Evolutionary conservation across 2,329 filamentous ascomycete species (phyloP).

Genomic region (Colletotrichum sp.): DNA sequence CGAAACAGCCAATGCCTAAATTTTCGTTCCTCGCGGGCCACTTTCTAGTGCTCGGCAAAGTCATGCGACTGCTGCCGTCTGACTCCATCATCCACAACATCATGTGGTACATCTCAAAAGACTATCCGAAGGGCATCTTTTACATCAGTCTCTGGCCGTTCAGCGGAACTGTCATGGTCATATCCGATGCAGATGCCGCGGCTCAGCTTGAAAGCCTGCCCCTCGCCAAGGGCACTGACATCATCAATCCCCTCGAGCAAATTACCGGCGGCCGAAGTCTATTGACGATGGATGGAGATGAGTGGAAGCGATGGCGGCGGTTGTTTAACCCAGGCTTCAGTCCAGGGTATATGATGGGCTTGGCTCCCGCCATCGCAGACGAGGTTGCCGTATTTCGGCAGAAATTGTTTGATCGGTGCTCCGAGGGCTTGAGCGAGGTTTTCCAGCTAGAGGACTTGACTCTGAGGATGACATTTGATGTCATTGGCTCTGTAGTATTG

Average conservation of each 20-base stretch:
- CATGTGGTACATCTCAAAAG: slow-evolving; percentile 22
- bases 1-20: not conserved
- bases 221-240: slow-evolving; percentile 29
- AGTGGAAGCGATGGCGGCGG: slow-evolving; percentile 32
- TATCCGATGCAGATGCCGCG: slow-evolving; percentile 24
- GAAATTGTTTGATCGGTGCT: not conserved
- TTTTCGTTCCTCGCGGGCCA: slow-evolving; percentile 28
- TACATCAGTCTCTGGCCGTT: slow-evolving; percentile 35
- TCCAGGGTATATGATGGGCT: slow-evolving; percentile 36
- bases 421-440: slow-evolving; percentile 14
- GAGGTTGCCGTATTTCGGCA: slow-evolving; percentile 38
- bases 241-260: slow-evolving; percentile 30
- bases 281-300: slow-evolving; percentile 31
- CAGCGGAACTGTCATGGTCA: slow-evolving; percentile 20
- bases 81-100: slow-evolving; percentile 28
- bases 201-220: slow-evolving; percentile 27
- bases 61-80: slow-evolving; percentile 24
- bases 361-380: slow-evolving; percentile 39
- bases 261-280: slow-evolving; percentile 36
- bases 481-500: slow-evolving; percentile 41
- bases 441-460: slow-evolving; percentile 36
- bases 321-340: slow-evolving; percentile 42
- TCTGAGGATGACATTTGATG: slow-evolving; percentile 42
- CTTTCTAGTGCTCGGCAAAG: slow-evolving; percentile 25
- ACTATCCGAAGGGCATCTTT: slow-evolving; percentile 14